Evolutionary conservation across 352 stramenopile species (phyloP), one percentile per base, ranked within the genome.

Genomic region (Globisporangium uncinulatum): DNA sequence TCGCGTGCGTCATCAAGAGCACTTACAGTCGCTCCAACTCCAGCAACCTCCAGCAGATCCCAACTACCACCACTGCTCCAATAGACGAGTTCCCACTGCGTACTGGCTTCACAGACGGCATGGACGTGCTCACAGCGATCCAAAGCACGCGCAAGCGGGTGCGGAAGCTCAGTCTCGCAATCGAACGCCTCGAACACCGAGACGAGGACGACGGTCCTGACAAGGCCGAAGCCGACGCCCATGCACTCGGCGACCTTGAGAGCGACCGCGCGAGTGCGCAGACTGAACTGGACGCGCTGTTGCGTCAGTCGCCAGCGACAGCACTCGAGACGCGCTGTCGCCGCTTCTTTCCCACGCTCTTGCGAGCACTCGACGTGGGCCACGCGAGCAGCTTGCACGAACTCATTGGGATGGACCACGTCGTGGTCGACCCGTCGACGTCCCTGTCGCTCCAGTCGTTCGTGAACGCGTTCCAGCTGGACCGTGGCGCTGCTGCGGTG

Each of bases 381-480:
- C 64, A 61, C 9, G 54, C 71, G 6, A 83, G 49, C 56, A 70
- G 65, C 8, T 59, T 87, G 1, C 69, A 67, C 19, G 71, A 85
- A 21, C 41, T 86, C 7, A 56, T 79, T 43, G 79, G 74, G 11
- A 61, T 87, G 9, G 53, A 57, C 2, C 79, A 76, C 42, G 81
- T 79, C 8, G 65, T 68, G 17, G 77, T 84, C 66, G 78, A 84
- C 37, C 63, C 79, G 17, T 39, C 62, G 1, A 76, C 72, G 21
- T 79, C 81, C 43, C 51, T 89, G 34, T 61, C 71, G 39, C 39
- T 84, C 6, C 76, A 89, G 61, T 73, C 76, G 14, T 79, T 86
- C 37, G 44, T 83, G 14, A 76, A 80, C 60, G 69, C 61, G 9
- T 66, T 89, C 17, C 56, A 63, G 8, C 24, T 54, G 9, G 64